Evolutionary conservation across 1,284 basidiomycete species (phyloP), one percentile per base, ranked within the genome.

Genomic region (Puccinia horiana): DNA sequence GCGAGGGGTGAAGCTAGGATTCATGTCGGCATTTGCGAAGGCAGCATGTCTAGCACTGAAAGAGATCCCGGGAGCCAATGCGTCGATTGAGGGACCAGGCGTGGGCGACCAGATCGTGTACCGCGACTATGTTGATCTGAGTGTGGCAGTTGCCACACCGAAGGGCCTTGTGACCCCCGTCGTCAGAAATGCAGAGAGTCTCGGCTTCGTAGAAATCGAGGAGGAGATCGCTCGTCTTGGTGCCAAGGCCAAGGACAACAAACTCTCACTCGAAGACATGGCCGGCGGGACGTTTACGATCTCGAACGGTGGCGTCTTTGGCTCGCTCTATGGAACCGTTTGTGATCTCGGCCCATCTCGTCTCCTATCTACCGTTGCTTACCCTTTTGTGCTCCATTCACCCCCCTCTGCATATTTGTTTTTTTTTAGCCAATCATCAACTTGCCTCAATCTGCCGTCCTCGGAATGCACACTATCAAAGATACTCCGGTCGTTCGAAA

Each of bases 221-320:
- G 91, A 91, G 88, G 96, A 94, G 87, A 97, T 99, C 85, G 91
- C 93, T 75, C 90, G 90, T 52, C 90, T 98, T 26, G 96, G 95
- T 84, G 94, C 93, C 90, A 98, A 96, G 83, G 96, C 96, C 69
- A 91, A 93, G 83, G 96, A 98, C 88, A 92, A 93, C 87, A 98
- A 98, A 89, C 91, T 99, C 76, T 92, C 94, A 42, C 90, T 99
- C 83, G 97, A 99, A 87, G 95, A 96, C 87, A 96, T 88, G 96
- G 90, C 94, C 63, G 97, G 96, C 81, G 96, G 96, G 76, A 93
- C 94, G 32, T 98, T 99, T 90, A 99, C 96, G 85, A 98, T 99
- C 88, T 98, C 96, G 79, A 99, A 99, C 87, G 97, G 97, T 74
- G 97, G 96, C 86, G 96, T 99, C 86, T 99, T 99, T 86, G 96